Base-by-base conservation (phyloP, 768 basidiomycete species). In the Pilatotrama ljubarskyi region DNA sequence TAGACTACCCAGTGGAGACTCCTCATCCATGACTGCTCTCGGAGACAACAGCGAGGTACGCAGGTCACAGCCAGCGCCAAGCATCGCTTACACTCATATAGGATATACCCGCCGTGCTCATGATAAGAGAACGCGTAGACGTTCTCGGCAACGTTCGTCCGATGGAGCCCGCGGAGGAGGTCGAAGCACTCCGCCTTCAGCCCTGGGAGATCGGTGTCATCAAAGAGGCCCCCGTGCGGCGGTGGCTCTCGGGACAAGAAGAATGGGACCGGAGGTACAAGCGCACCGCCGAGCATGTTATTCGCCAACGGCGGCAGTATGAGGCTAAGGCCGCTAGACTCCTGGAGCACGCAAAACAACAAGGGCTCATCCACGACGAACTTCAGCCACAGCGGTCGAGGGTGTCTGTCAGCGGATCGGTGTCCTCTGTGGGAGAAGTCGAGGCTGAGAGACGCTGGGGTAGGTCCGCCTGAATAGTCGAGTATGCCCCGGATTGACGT, bases 121-220 rank as follows among this genome's bases (percentile, higher is more conserved):
- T 92, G 83, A 82, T 92, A 63, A 82, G 91, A 8, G 90, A 93
- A 69, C 80, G 92, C 15, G 86, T 93, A 17, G 79, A 87, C 59
- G 78, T 84, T 5, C 72, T 78, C 26, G 91, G 91, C 0, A 68
- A 73, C 7, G 73, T 82, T 5, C 80, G 91, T 32, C 77, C 82
- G 0, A 83, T 93, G 78, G 91, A 93, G 64, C 76, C 83, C 0
- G 71, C 73, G 42, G 75, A 77, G 10, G 79, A 86, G 8, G 74
- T 93, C 6, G 68, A 74, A 5, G 83, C 80, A 0, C 74, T 92
- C 41, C 69, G 76, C 10, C 69, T 92, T 40, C 77, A 79, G 0
- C 74, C 80, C 0, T 75, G 77, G 13, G 77, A 88, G 59, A 79
- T 92, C 38, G 90, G 90, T 0, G 70, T 88, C 35, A 84, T 93